A percentile compares a stretch with the other conserved stretches of the same genome.
Evolutionary conservation across 805 yeast species (phyloP).

Genomic region (Yarrowia sp.): DNA sequence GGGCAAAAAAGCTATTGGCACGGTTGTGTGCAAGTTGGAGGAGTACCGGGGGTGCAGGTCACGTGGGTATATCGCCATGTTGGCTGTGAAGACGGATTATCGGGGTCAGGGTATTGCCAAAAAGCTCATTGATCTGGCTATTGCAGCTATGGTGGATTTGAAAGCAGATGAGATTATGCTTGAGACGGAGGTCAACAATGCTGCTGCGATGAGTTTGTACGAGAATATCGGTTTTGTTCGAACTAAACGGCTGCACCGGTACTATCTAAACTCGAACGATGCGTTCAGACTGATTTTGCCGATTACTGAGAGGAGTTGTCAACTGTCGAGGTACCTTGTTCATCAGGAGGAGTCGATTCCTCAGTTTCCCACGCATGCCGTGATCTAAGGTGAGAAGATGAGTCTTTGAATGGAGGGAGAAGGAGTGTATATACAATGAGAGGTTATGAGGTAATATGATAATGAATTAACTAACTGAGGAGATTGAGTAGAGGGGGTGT

Average conservation of each 20-base stretch:
- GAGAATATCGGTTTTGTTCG: constrained; percentile 79
- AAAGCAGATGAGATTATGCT: constrained; percentile 88
- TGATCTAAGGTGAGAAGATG: not conserved
- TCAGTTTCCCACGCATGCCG: constrained; percentile 16
- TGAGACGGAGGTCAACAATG: constrained; percentile 88
- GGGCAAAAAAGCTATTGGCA: constrained; percentile 61
- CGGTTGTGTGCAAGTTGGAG: constrained; percentile 81
- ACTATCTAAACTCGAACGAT: constrained; percentile 91
- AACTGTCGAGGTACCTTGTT: constrained; percentile 45
- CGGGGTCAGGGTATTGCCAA: constrained; percentile 87
- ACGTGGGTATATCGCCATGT: constrained; percentile 96
- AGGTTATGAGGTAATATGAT: not conserved
- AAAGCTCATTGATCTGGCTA: constrained; percentile 64
- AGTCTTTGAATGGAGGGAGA: no score
- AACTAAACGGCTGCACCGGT: constrained; percentile 78
- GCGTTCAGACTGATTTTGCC: constrained; percentile 90
- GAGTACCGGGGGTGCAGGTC: constrained; percentile 72
- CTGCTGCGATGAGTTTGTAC: constrained; percentile 70
- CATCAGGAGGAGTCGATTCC: not conserved
- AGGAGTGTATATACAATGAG: not conserved
- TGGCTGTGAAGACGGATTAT: constrained; percentile 75
- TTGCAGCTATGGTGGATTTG: constrained; percentile 67
- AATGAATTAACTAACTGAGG: no score
- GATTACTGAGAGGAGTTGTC: constrained; percentile 63
- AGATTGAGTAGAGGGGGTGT: no score